A percentile compares a stretch with the other conserved stretches of the same genome.
These are phyloP conservation scores for Stropharia rugosoannulata DNA, from an alignment of 768 basidiomycete genomes.

Conservation along the genomic window DNA sequence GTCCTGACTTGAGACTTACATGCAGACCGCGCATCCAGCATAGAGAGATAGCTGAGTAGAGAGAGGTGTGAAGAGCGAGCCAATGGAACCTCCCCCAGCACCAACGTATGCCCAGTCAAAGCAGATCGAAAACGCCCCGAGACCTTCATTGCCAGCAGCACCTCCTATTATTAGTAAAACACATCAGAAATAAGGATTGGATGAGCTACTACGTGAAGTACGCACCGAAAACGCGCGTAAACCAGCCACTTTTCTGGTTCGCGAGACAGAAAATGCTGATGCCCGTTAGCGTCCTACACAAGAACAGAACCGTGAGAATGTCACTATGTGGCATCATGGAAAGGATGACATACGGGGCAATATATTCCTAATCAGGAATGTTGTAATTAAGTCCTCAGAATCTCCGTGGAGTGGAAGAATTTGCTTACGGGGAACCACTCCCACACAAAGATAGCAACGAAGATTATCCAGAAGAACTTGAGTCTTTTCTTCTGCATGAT, in stretches of 20 bases:
- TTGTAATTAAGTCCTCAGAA: background rate
- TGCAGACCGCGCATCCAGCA: slow-evolving; percentile 50
- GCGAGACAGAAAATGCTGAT: slow-evolving; percentile 59
- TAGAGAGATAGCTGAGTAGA: slow-evolving; percentile 52
- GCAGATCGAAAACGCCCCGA: slow-evolving; percentile 56
- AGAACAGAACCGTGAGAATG: slow-evolving; percentile 8
- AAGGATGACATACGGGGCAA: slow-evolving; percentile 32
- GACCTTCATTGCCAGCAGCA: slow-evolving; percentile 60
- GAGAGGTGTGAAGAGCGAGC: slow-evolving; percentile 50
- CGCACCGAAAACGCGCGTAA: slow-evolving; percentile 54
- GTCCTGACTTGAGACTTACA: slow-evolving; percentile 31
- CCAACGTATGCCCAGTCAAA: slow-evolving; percentile 65
- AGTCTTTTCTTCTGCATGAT: slow-evolving; percentile 50
- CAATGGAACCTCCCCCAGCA: slow-evolving; percentile 42
- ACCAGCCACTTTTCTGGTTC: slow-evolving; percentile 43
- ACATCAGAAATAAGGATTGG: background rate
- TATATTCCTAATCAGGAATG: slow-evolving; percentile 30
- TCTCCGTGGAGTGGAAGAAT: background rate
- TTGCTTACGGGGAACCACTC: slow-evolving; percentile 47
- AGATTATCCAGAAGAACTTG: slow-evolving; percentile 56
- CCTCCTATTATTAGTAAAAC: slow-evolving; percentile 38
- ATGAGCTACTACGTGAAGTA: background rate
- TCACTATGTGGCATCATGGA: background rate
- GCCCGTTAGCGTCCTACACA: slow-evolving; percentile 48
- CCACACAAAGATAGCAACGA: slow-evolving; percentile 53